A percentile compares a stretch with the other conserved stretches of the same genome.
These are phyloP conservation scores for Paramecium sexaurelia DNA, from an alignment of 73 alveolate genomes.

Conservation along the genomic window DNA sequence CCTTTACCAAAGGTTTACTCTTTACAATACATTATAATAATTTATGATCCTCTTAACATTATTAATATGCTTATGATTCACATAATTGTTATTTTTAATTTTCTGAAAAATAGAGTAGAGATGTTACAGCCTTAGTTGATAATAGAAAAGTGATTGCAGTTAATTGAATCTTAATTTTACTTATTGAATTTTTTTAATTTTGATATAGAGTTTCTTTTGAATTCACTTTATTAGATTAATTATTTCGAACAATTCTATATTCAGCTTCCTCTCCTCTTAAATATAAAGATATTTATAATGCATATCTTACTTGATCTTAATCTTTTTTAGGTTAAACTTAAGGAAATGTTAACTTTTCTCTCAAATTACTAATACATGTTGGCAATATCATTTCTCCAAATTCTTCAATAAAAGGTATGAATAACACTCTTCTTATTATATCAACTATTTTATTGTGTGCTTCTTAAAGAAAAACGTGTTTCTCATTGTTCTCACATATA, in stretches of 20 bases:
- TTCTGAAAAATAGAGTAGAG: not conserved
- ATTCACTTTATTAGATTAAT: not conserved
- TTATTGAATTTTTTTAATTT: not conserved
- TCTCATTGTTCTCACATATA: not conserved
- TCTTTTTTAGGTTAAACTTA: not conserved
- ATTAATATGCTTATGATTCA: not conserved
- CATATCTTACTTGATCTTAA: not conserved
- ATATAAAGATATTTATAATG: not conserved
- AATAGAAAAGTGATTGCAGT: not conserved
- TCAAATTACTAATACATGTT: conserved; percentile 2
- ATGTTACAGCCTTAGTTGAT: not conserved
- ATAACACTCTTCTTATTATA: not conserved
- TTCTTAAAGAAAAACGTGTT: not conserved
- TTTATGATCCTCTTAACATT: not conserved
- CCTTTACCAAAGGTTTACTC: not conserved
- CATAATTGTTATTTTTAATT: not conserved
- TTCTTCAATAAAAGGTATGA: conserved; percentile 49
- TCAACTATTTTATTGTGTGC: conserved; percentile 19
- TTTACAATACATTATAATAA: conserved; percentile 28
- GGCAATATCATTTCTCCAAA: conserved; percentile 8
- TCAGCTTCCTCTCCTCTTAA: not conserved
- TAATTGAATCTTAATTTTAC: not conserved
- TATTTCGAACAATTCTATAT: not conserved
- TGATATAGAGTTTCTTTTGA: not conserved
- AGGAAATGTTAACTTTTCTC: conserved; percentile 5